Evolutionary conservation across 352 stramenopile genomes (phyloP).

Genomic region (Aphanomyces stellatus): DNA sequence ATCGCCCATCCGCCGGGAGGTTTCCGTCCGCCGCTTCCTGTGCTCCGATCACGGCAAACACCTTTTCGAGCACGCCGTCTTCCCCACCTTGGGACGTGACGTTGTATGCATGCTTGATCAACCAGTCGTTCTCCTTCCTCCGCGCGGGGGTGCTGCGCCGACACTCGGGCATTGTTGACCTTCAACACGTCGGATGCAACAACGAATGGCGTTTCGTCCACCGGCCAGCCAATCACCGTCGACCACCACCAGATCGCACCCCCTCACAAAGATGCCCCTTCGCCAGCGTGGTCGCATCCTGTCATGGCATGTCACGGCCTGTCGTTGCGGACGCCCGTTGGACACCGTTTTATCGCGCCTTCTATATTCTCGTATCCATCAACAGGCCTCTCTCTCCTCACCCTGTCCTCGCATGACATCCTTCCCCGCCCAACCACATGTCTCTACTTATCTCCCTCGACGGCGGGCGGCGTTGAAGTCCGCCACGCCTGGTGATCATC

Average conservation of each 20-base stretch:
- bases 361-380: too few species aligned
- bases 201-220: too few species aligned
- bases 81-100: slow-evolving; percentile 65
- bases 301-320: too few species aligned
- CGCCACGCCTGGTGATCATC: too few species aligned
- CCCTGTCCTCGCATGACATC: too few species aligned
- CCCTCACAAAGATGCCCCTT: neutral
- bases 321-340: too few species aligned
- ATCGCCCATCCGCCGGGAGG: slow-evolving; percentile 20
- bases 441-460: too few species aligned
- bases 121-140: slow-evolving; percentile 34
- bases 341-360: too few species aligned
- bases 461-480: too few species aligned
- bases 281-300: neutral
- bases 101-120: slow-evolving; percentile 49
- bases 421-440: too few species aligned
- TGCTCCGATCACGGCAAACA: slow-evolving; percentile 42
- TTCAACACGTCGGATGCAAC: neutral
- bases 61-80: slow-evolving; percentile 55
- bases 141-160: slow-evolving; percentile 8
- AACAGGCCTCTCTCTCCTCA: too few species aligned
- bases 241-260: neutral
- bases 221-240: neutral
- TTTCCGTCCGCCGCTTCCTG: neutral
- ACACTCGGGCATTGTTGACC: slow-evolving; percentile 3